phyloP scores from a whole-genome alignment of 2,329 filamentous ascomycete genomes.

The Colletotrichum chrysophilum region DNA sequence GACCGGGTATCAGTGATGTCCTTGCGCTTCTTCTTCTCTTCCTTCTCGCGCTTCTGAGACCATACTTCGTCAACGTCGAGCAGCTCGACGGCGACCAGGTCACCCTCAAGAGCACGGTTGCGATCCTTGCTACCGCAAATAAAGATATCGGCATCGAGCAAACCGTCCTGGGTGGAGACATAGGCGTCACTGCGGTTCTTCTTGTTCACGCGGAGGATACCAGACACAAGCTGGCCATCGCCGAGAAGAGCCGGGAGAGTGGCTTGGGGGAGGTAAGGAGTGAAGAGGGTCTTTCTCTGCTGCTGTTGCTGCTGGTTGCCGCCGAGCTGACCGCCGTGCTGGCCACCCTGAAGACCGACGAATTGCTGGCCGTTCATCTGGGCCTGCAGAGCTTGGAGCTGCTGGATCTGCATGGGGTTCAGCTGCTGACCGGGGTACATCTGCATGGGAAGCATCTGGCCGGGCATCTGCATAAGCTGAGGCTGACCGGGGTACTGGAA shows the following conservation, averaged over 20 bases:
- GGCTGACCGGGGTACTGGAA: conserved; percentile 92
- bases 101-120: conserved; percentile 94
- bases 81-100: conserved; percentile 93
- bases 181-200: conserved; percentile 99
- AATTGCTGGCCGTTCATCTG: conserved; percentile 81
- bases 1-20: conserved; percentile 92
- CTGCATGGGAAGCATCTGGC: conserved; percentile 85
- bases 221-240: conserved; percentile 93
- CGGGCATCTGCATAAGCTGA: conserved; percentile 84
- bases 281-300: conserved; percentile 97
- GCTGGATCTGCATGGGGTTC: conserved; percentile 85
- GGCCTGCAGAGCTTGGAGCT: conserved; percentile 90
- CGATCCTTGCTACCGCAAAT: conserved; percentile 99
- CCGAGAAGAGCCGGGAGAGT: conserved; percentile 88
- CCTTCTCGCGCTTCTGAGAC: conserved; percentile 98
- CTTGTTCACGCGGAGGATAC: conserved; percentile 98
- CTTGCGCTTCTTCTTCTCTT: conserved; percentile 99
- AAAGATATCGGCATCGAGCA: conserved; percentile 96
- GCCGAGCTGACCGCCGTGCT: conserved; percentile 72
- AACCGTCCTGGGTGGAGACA: conserved; percentile 86
- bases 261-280: conserved; percentile 94
- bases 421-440: conserved; percentile 87
- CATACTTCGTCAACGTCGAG: conserved; percentile 98
- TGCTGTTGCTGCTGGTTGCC: conserved; percentile 80
- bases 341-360: conserved; percentile 70